Evolutionary conservation across 164 flowering plant genomes (phyloP), one percentile per base, ranked within the genome.

Genomic region (Magnolia officinalis): DNA sequence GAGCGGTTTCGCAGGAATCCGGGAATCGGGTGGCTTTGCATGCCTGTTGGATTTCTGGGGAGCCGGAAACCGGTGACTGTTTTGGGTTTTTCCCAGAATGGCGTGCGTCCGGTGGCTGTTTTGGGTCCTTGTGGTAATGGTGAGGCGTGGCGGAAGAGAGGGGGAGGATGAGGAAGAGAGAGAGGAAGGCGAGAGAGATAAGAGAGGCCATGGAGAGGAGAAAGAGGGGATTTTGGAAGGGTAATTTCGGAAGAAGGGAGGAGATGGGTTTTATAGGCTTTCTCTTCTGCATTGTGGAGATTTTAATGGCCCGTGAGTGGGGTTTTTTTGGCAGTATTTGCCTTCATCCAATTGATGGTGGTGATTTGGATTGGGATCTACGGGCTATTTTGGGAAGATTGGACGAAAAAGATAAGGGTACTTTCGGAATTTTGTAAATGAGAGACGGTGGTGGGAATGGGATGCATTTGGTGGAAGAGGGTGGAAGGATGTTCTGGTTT

Each of bases 11-110:
- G 80, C 98, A 95, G 29, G 73, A 20, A n/a, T 82, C 80, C 0
- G 91, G 86, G 78, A 74, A 84, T 1, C 88, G 87, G 1, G 98
- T 90, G 76, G 98, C 90, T 14, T 86, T 85, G 83, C 98, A 95
- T 31, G 96, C 92, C 69, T 78, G 85, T 1, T 58, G 83, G 77
- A 88, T 82, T 58, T 75, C 71, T 5, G 80, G 50, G 6, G 83
- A 67, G 77, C 45, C 4, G 45, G 83, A 11, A 20, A 51, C 1
- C 11, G 50, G 24, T 4, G 49, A 8, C 8, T 74, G 71, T 21
- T 0, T 29, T 61, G 72, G 66, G 73, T 8, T 63, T 19, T 74
- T 21, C 70, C 14, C 19, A 23, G 45, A 18, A 29, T 73, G 66
- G 66, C 61, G 61, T 11, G 37, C 7, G 20, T 10, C 50, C n/a